Percentiles rank a stretch among this genome's conserved stretches.
phyloP scores from a whole-genome alignment of 192 early-diverging fungal species.

The Gamsiella multidivaricata region DNA sequence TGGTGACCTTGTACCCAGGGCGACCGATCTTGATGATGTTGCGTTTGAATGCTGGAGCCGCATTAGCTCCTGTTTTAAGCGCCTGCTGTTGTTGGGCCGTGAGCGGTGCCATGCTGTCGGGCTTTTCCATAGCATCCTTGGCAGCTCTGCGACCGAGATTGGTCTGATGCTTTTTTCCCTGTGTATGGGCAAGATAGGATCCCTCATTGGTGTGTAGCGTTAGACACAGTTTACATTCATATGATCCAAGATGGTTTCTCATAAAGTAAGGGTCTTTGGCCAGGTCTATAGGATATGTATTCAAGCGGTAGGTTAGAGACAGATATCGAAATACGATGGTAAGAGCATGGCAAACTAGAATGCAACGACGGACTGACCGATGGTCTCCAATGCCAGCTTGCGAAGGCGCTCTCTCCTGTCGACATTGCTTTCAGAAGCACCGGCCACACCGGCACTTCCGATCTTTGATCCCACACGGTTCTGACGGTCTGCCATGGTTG shows the following conservation, averaged over 20 bases:
- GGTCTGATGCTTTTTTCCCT: slow-evolving; percentile 98
- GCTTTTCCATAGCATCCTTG: slow-evolving; percentile 80
- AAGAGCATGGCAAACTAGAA: background rate
- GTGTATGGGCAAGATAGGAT: slow-evolving; percentile 95
- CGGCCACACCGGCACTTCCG: slow-evolving; percentile 88
- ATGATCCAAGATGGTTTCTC: slow-evolving; percentile 88
- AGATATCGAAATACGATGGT: too few relatives aligned
- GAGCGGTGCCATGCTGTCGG: slow-evolving; percentile 51
- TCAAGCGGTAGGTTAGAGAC: background rate
- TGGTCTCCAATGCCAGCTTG: slow-evolving; percentile 94
- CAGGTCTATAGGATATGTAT: slow-evolving; percentile 53
- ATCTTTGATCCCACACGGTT: slow-evolving; percentile 94
- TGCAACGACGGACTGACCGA: slow-evolving; percentile 63
- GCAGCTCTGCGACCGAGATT: slow-evolving; percentile 92
- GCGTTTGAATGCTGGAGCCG: slow-evolving; percentile 67
- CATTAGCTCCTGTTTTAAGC: slow-evolving; percentile 46
- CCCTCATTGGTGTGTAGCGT: slow-evolving; percentile 94
- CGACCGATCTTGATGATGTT: slow-evolving; percentile 94
- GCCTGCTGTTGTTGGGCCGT: slow-evolving; percentile 58
- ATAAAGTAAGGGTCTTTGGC: slow-evolving; percentile 98
- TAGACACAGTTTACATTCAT: slow-evolving; percentile 87
- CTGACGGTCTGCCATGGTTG: slow-evolving; percentile 61
- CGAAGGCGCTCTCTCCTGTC: slow-evolving; percentile 94
- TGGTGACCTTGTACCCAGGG: slow-evolving; percentile 94
- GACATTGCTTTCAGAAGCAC: slow-evolving; percentile 86